Evolutionary conservation across 352 stramenopile species (phyloP).

Genomic region (Blastocystis sp.): DNA sequence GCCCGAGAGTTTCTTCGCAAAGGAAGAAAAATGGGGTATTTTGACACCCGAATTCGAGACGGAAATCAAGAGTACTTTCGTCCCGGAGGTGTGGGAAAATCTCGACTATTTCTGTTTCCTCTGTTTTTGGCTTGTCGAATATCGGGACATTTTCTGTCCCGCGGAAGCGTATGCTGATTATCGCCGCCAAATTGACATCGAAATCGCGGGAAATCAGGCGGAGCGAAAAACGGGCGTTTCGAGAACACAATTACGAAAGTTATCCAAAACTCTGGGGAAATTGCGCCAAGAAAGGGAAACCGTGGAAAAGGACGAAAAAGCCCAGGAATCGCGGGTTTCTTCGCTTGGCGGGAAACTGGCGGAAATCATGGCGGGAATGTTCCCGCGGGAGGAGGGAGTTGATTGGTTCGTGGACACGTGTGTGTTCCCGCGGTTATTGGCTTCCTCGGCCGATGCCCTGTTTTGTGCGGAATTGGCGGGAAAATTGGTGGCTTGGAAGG

Average conservation of each 20-base stretch:
- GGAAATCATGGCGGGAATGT: background rate
- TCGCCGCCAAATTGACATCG: background rate
- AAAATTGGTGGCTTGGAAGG: background rate
- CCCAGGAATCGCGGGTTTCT: background rate
- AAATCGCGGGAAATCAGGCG: background rate
- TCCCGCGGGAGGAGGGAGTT: background rate
- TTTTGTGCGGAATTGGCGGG: slow-evolving; percentile 34
- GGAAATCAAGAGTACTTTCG: background rate
- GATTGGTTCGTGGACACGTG: background rate
- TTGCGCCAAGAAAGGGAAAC: background rate
- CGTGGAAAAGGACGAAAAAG: background rate
- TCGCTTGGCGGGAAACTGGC: background rate
- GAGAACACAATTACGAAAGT: background rate
- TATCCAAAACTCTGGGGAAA: background rate
- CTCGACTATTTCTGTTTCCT: background rate
- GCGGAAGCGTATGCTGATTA: background rate
- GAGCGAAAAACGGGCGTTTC: background rate
- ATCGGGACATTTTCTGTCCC: background rate
- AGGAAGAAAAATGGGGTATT: background rate
- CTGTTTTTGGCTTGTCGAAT: background rate
- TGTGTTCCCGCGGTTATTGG: slow-evolving; percentile 2
- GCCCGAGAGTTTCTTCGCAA: background rate
- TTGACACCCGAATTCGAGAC: background rate
- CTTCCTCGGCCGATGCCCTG: slow-evolving; percentile 15
- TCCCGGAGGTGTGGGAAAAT: background rate